phyloP scores from a whole-genome alignment of 2,329 filamentous ascomycete species.

The Diaporthe destruens region DNA sequence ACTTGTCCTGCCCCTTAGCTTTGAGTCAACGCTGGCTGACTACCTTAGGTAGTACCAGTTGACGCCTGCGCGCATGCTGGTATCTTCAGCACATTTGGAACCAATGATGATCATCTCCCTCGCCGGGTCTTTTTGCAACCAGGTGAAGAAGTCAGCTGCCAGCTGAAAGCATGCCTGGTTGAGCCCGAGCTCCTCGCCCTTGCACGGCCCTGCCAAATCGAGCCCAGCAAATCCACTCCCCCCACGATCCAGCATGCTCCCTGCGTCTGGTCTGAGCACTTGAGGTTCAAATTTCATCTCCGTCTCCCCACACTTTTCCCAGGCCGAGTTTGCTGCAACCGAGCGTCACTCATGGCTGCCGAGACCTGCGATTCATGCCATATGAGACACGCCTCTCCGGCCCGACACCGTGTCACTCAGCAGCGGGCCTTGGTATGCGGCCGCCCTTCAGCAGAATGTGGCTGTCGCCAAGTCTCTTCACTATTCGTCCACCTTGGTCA shows the following conservation, averaged over 20 bases:
- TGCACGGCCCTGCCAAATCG: background rate
- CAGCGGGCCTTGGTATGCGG: background rate
- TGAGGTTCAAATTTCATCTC: too few relatives aligned
- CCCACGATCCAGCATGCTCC: background rate
- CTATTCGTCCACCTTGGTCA: conserved; percentile 11
- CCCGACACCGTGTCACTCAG: conserved; percentile 18
- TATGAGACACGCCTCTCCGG: conserved; percentile 24
- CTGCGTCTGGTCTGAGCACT: background rate
- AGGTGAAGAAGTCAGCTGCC: background rate
- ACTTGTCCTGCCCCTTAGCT: background rate
- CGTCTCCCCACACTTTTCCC: background rate
- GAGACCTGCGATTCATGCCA: conserved; percentile 8
- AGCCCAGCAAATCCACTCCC: background rate
- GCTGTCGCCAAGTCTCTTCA: conserved; percentile 19
- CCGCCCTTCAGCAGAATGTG: conserved; percentile 19
- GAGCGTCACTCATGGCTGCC: background rate
- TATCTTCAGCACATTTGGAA: background rate
- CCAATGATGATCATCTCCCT: background rate
- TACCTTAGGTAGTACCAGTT: too few relatives aligned
- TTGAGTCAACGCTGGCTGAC: background rate
- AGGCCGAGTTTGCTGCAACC: background rate
- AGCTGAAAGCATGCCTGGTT: background rate
- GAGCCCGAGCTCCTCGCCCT: background rate
- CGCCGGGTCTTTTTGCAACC: background rate
- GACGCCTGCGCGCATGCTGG: background rate